Base-by-base conservation (phyloP, 495 filamentous ascomycete genomes). In the Lepraria neglecta region DNA sequence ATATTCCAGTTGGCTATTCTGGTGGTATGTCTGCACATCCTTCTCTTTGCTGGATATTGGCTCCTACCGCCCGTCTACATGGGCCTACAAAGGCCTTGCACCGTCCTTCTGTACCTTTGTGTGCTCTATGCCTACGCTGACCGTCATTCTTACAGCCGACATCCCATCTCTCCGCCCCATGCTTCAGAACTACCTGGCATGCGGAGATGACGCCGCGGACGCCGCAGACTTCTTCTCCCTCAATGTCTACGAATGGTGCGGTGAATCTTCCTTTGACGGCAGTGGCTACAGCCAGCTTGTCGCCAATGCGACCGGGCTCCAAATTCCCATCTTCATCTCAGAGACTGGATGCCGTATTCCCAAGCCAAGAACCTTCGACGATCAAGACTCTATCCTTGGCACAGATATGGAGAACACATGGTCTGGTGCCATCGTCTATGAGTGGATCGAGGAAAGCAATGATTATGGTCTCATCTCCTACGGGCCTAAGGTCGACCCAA, bases 191-290 rank as follows among this genome's bases (percentile, higher is more conserved):
- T 96, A 96, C 72, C 75, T 96, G 38, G 87, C 87, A 12, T 96
- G 91, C 72, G 84, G 84, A 50, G 73, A 72, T 55, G 84, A 92
- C 67, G 31, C 76, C 27, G 81, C 82, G 7, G 87, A 92, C 64
- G 80, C 80, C 12, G 75, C 92, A 61, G 91, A 96, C 69, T 92
- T 95, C 75, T 96, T 88, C 71, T 79, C 83, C 15, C 76, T 96
- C 42, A 95, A 96, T 67, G 88, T 89, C 44, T 96, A 96, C 66
- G 86, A 90, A 69, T 96, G 91, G 91, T 96, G 91, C 66, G 79
- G 78, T 21, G 80, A 85, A 58, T 76, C 82, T n/a, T 76, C 75
- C 38, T 91, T 85, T 72, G 58, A 68, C 28, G 74, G 72, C 10
- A 92, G 89, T 24, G 90, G 89, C 59, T 96, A 96, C 73, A 63